phyloP scores from a whole-genome alignment of 192 early-diverging fungal genomes.

The Allomyces macrogynus region DNA sequence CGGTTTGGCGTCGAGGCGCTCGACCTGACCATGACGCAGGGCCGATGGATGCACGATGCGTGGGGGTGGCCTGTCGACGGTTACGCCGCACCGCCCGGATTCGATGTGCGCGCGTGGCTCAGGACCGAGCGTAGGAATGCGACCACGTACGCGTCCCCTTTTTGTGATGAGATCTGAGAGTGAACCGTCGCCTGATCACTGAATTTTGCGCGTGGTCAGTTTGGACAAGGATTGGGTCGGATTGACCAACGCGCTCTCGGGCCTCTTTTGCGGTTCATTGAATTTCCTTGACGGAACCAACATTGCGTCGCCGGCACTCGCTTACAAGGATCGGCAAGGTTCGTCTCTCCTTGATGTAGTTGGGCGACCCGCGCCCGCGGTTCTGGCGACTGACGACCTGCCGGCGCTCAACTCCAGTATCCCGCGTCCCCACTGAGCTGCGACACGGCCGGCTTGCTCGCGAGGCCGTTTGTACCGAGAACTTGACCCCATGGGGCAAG shows the following conservation, averaged over 20 bases:
- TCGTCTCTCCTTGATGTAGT: too few relatives aligned
- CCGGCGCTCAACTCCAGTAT: too few relatives aligned
- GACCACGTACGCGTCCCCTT: background rate
- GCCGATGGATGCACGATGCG: slow-evolving; percentile 55
- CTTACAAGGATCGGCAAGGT: too few relatives aligned
- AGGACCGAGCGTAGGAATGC: slow-evolving; percentile 11
- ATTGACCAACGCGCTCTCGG: slow-evolving; percentile 74
- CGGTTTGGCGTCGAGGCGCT: slow-evolving; percentile 55
- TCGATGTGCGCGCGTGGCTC: slow-evolving; percentile 51
- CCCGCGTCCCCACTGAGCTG: slow-evolving; percentile 11
- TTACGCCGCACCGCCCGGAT: slow-evolving; percentile 48
- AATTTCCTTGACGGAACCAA: slow-evolving; percentile 73
- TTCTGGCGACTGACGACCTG: too few relatives aligned
- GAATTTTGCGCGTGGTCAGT: background rate
- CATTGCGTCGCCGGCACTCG: slow-evolving; percentile 30
- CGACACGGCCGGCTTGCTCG: slow-evolving; percentile 66
- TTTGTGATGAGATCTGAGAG: background rate
- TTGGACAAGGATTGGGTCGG: slow-evolving; percentile 59
- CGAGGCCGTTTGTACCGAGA: slow-evolving; percentile 94
- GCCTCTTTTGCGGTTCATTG: slow-evolving; percentile 87
- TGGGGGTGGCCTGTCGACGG: slow-evolving; percentile 44
- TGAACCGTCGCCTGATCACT: background rate
- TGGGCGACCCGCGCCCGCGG: too few relatives aligned
- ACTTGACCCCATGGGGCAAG: slow-evolving; percentile 94
- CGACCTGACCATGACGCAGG: slow-evolving; percentile 76